A percentile compares a stretch with the other conserved stretches of the same genome.
Evolutionary conservation across 768 basidiomycete genomes (phyloP).

Genomic region (Dentipellis fragilis): DNA sequence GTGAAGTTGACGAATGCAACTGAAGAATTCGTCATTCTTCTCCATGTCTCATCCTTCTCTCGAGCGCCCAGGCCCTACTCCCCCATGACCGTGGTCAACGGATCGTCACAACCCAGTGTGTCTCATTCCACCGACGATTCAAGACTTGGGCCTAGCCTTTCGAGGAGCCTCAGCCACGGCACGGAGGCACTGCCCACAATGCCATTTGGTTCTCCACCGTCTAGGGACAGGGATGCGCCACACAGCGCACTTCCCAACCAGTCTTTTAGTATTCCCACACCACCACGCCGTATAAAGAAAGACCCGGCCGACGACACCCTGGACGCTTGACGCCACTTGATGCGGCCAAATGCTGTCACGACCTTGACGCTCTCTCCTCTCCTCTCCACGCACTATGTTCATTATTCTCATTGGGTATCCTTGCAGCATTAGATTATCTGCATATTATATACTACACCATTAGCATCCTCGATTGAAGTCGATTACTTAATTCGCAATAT

Average conservation of each 20-base stretch:
- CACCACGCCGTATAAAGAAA: slow-evolving; percentile 16
- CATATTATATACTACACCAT: background rate
- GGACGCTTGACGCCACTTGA: background rate
- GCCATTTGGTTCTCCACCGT: background rate
- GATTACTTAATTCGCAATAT: too few relatives aligned
- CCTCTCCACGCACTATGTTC: background rate
- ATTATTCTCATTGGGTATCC: background rate
- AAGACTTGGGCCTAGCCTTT: slow-evolving; percentile 4
- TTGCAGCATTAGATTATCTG: background rate
- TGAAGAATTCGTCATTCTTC: slow-evolving; percentile 77
- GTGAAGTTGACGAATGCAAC: slow-evolving; percentile 73
- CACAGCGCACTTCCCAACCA: slow-evolving; percentile 47
- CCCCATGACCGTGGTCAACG: slow-evolving; percentile 24
- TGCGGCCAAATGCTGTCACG: too few relatives aligned
- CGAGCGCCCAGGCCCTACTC: slow-evolving; percentile 48
- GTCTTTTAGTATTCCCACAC: slow-evolving; percentile 33
- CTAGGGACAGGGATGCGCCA: slow-evolving; percentile 27
- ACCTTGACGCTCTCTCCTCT: too few relatives aligned
- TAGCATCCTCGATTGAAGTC: background rate
- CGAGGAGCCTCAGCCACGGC: slow-evolving; percentile 6
- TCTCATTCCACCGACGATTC: slow-evolving; percentile 4
- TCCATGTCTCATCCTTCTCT: slow-evolving; percentile 74
- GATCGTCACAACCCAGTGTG: slow-evolving; percentile 3
- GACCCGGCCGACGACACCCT: slow-evolving; percentile 11
- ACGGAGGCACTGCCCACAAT: slow-evolving; percentile 2